Percentiles rank a stretch among this genome's conserved stretches.
Conservation (phyloP, 208 protist genomes). For the Crithidia expoeki region DNA sequence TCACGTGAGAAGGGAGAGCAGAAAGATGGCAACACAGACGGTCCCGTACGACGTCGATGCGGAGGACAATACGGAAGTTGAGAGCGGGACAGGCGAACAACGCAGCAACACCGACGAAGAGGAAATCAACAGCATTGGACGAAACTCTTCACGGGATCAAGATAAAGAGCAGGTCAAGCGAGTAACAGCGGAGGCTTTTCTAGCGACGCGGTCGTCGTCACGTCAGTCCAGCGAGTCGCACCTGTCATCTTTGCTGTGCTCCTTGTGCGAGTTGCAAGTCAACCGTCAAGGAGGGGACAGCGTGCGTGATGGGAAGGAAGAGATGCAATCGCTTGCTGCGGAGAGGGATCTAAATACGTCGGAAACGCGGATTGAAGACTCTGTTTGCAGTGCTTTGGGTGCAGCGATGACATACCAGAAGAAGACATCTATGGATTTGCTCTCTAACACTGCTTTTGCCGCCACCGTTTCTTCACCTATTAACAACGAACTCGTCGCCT, state of each 20-base stretch:
- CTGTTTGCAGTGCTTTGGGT: not conserved
- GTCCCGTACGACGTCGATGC: conserved; percentile 32
- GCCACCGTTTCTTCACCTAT: not conserved
- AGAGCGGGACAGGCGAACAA: not conserved
- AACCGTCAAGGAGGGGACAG: not conserved
- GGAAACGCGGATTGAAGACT: not conserved
- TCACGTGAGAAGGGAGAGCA: not conserved
- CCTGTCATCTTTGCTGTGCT: conserved; percentile 22
- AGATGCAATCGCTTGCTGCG: not conserved
- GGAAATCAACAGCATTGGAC: too few relatives aligned
- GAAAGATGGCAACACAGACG: not conserved
- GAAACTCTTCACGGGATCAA: too few relatives aligned
- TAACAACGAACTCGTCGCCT: conserved; percentile 10
- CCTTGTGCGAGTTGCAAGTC: conserved; percentile 5
- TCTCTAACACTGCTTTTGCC: not conserved
- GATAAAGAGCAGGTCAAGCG: not conserved
- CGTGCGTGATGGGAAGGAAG: too few relatives aligned
- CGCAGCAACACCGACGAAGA: too few relatives aligned
- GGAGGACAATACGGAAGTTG: conserved; percentile 9
- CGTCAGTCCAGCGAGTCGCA: conserved; percentile 19
- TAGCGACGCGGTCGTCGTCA: not conserved
- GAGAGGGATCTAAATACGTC: not conserved
- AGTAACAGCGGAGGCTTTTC: not conserved
- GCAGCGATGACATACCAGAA: not conserved
- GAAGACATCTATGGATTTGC: not conserved